Conservation (phyloP, 2,329 filamentous ascomycete genomes). For the Fusarium austroafricanum region DNA sequence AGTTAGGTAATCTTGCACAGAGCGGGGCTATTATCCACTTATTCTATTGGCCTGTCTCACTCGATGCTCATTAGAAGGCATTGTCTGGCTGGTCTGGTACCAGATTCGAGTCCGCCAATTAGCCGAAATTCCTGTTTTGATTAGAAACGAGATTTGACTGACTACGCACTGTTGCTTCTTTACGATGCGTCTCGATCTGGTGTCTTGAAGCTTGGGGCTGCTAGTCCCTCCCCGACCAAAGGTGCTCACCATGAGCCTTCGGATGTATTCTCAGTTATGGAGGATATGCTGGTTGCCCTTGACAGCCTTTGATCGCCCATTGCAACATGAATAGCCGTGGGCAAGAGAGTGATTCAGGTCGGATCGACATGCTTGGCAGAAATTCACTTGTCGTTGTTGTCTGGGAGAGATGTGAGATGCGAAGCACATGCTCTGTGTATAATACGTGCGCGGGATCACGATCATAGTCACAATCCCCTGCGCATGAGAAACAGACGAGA, state of each 20-base stretch:
- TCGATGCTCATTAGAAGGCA: conserved; percentile 8
- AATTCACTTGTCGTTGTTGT: conserved; percentile 20
- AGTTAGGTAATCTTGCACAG: conserved; percentile 38
- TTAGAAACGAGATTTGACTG: conserved; percentile 31
- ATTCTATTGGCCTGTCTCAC: conserved; percentile 33
- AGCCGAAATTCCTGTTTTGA: conserved; percentile 43
- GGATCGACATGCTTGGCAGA: conserved; percentile 2
- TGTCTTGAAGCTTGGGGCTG: conserved; percentile 33
- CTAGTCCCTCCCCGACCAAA: conserved; percentile 28
- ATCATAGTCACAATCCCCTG: conserved; percentile 28
- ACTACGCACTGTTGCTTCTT: conserved; percentile 17
- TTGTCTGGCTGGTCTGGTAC: neutral
- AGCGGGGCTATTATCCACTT: conserved; percentile 15
- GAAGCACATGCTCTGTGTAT: conserved; percentile 30
- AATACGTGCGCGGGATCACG: conserved; percentile 36
- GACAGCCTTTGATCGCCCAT: conserved; percentile 19
- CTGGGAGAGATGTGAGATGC: conserved; percentile 21
- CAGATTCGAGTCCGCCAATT: conserved; percentile 35
- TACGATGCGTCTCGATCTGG: conserved; percentile 33
- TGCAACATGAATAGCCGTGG: conserved; percentile 12
- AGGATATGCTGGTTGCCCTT: conserved; percentile 29
- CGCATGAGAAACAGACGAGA: conserved; percentile 13
- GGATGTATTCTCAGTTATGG: conserved; percentile 19
- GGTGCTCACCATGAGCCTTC: conserved; percentile 6
- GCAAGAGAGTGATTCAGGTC: conserved; percentile 13